Evolutionary conservation across 2,329 filamentous ascomycete species (phyloP).

Genomic region (Colletotrichum navitas): DNA sequence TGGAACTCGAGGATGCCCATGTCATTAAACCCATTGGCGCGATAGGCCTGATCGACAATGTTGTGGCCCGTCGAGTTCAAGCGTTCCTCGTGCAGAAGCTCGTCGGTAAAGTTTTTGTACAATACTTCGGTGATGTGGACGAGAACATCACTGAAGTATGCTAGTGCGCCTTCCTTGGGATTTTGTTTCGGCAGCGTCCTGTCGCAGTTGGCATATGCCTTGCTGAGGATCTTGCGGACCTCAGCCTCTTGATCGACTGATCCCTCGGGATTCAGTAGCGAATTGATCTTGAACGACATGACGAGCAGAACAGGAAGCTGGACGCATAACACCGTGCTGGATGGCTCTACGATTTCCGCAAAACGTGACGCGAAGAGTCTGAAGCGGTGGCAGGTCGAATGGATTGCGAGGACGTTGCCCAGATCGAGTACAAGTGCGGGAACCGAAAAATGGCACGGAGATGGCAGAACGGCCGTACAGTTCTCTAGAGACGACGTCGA

Average conservation of each 20-base stretch:
- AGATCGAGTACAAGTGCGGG: background rate
- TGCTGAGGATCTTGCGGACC: conserved; percentile 16
- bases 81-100: conserved; percentile 22
- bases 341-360: background rate
- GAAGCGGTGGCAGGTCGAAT: background rate
- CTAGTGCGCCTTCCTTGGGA: conserved; percentile 18
- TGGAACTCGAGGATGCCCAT: conserved; percentile 36
- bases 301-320: background rate
- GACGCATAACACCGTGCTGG: background rate
- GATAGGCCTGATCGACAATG: conserved; percentile 31
- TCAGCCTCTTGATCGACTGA: conserved; percentile 18
- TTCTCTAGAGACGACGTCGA: conserved; percentile 14
- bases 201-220: conserved; percentile 3
- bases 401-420: background rate
- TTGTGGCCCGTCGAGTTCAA: conserved; percentile 34
- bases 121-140: conserved; percentile 14
- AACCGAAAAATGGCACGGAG: background rate
- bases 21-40: conserved; percentile 18
- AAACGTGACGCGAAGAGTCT: background rate
- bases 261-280: conserved; percentile 30
- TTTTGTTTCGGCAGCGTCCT: conserved; percentile 9
- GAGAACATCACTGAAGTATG: conserved; percentile 16
- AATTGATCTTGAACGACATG: conserved; percentile 25
- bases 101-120: conserved; percentile 18
- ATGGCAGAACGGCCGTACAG: conserved; percentile 3